Percentiles rank a stretch among this genome's conserved stretches.
Evolutionary conservation across 805 yeast species (phyloP).

Genomic region (Wickerhamomyces bovis): DNA sequence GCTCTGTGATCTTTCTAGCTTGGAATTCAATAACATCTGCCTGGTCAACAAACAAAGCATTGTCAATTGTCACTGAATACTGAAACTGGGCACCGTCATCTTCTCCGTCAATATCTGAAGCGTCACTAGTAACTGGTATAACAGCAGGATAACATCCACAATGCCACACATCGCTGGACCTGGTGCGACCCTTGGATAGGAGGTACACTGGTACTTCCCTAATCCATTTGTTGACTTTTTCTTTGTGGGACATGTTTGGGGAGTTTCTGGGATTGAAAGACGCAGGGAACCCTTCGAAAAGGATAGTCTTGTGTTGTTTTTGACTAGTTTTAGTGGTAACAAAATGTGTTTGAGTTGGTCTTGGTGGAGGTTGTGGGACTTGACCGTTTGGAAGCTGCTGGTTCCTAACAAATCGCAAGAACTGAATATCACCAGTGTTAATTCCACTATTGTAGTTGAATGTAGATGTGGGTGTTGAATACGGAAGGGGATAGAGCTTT

Average conservation of each 20-base stretch:
- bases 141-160: conserved; percentile 49
- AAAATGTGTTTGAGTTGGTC: background rate
- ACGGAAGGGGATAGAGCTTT: background rate
- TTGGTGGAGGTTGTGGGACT: background rate
- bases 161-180: conserved; percentile 22
- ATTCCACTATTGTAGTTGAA: background rate
- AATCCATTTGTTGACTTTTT: conserved; percentile 65
- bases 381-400: background rate
- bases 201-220: conserved; percentile 45
- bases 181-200: background rate
- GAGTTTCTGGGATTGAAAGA: conserved; percentile 57
- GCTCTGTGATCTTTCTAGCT: conserved; percentile 44
- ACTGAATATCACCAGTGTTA: background rate
- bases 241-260: conserved; percentile 56
- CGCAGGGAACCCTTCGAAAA: conserved; percentile 31
- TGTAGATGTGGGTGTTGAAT: background rate
- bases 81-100: background rate
- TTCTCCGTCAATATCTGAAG: conserved; percentile 7
- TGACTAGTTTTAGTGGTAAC: background rate
- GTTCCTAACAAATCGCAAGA: background rate
- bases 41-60: conserved; percentile 28
- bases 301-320: background rate
- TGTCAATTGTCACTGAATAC: conserved; percentile 4
- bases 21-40: conserved; percentile 49
- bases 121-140: conserved; percentile 21